Conservation (phyloP, 176 grass and related monocot genomes). For the Metroxylon sagu region DNA sequence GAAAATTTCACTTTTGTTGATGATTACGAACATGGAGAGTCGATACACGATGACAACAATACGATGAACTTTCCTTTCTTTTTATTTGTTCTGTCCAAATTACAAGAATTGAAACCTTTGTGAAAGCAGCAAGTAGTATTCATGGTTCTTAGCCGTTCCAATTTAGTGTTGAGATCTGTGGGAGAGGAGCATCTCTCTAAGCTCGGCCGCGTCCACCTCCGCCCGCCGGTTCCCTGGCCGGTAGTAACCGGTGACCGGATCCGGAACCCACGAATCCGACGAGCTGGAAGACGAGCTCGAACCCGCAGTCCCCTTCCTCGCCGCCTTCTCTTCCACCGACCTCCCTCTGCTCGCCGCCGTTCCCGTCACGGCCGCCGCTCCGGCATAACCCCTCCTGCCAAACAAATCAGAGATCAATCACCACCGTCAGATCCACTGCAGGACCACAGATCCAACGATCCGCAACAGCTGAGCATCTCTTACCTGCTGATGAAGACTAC, state of each 20-base stretch:
- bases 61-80: too few relatives aligned
- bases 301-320: neutral
- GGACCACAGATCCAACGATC: too few relatives aligned
- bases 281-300: neutral
- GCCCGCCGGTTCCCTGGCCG: neutral
- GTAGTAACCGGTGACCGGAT: constrained; percentile 17
- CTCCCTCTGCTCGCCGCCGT: neutral
- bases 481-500: too few relatives aligned
- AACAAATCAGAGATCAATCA: neutral
- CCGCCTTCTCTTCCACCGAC: neutral
- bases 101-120: too few relatives aligned
- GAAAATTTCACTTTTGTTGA: too few relatives aligned
- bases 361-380: neutral
- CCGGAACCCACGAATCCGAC: constrained; percentile 1
- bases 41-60: too few relatives aligned
- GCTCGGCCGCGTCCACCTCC: constrained; percentile 8
- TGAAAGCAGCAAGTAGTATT: too few relatives aligned
- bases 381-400: neutral
- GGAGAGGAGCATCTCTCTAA: neutral
- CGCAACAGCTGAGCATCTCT: too few relatives aligned
- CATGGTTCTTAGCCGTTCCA: too few relatives aligned
- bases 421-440: too few relatives aligned
- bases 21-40: too few relatives aligned
- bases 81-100: too few relatives aligned
- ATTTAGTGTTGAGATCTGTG: neutral